Base-by-base conservation (phyloP, 202 grass and related monocot species). In the Carex arenaria region DNA sequence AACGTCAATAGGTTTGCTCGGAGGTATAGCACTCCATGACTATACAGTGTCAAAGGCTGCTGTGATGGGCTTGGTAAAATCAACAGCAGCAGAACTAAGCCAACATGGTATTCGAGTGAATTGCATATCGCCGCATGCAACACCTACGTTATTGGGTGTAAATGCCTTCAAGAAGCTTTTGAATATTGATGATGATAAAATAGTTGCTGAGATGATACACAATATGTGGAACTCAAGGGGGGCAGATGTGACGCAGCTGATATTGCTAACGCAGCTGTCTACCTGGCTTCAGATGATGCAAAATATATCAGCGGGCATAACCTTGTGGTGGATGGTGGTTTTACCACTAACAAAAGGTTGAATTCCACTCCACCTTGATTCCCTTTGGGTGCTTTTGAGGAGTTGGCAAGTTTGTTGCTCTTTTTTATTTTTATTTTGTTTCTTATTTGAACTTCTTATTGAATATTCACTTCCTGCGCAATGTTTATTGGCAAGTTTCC, bases 301-400 rank as follows among this genome's bases (percentile, higher is more conserved):
- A 98, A 91, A 85, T 93, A 86, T 61, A 83, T 98, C 0, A 95
- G 82, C 1, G 90, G 90, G 2, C 95, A 98, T 36, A 98, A 98
- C 65, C 89, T 93, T 32, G 87, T 93, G 3, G 86, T 95, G 8
- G 95, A 98, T 83, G 92, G 87, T 19, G 89, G 90, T 18, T 95
- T 90, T 87, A 98, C 87, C 13, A 64, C 71, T 31, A 81, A 40
- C 64, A 96, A 93, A 85, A 88, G 71, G 72, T 60, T 91, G 13
- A 65, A 53, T 31, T 0, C 85, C 0, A 63, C 78, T 30, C 52
- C 45, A 26, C 42, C 45, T 55, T 75, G 49, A 75, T 75, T 55
- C 14, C 34, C 9, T 56, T 40, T 40, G 10, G 17, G n/a, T 4
- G 45, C 8, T 5, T 57, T 7, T 36, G 3, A 75, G 32, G 20